A percentile compares a stretch with the other conserved stretches of the same genome.
phyloP scores from a whole-genome alignment of 2,329 filamentous ascomycete species.

The Colletotrichum sp. region DNA sequence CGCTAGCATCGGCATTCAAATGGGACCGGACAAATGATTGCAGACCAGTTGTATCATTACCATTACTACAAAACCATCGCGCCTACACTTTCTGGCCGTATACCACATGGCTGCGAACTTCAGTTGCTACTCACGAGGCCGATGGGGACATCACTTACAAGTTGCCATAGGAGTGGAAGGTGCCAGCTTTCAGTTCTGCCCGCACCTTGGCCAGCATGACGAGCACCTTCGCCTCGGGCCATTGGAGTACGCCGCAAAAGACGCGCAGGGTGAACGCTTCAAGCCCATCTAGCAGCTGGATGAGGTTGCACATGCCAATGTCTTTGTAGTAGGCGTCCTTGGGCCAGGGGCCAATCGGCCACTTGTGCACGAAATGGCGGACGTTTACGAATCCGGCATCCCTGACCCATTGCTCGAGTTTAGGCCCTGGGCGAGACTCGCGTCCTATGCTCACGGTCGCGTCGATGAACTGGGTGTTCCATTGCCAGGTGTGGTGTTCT shows the following conservation, averaged over 20 bases:
- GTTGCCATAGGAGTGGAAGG: conserved; percentile 29
- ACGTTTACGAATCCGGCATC: conserved; percentile 42
- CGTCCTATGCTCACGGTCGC: conserved; percentile 23
- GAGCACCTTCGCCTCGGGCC: conserved; percentile 29
- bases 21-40: not conserved
- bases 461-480: conserved; percentile 24
- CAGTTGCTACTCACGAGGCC: not conserved
- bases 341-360: conserved; percentile 39
- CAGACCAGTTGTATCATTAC: not conserved
- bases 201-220: conserved; percentile 31
- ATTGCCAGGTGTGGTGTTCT: conserved; percentile 24
- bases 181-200: conserved; percentile 31
- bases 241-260: conserved; percentile 33
- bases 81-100: conserved; percentile 22
- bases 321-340: conserved; percentile 27
- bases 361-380: conserved; percentile 33
- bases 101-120: not conserved
- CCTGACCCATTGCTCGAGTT: conserved; percentile 30
- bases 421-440: conserved; percentile 26
- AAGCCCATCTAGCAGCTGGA: conserved; percentile 24
- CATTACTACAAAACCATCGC: not conserved
- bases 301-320: conserved; percentile 19
- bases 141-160: conserved; percentile 19
- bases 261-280: conserved; percentile 28
- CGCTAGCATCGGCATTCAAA: not conserved